Conservation (phyloP, 805 yeast species). For the Teunomyces gatunensis region DNA sequence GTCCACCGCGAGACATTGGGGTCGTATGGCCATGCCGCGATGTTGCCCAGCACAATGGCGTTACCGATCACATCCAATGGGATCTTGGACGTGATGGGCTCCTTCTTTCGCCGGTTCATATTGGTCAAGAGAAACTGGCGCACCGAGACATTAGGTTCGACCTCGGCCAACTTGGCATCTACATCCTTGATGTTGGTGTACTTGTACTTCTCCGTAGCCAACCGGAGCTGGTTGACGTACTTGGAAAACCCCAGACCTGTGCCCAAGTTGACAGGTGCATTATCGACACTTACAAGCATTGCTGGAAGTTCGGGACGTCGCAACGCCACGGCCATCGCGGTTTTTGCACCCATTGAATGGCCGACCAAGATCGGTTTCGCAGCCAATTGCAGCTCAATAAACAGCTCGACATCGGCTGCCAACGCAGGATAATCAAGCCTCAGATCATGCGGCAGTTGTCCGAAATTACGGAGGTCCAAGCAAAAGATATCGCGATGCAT, state of each 20-base stretch:
- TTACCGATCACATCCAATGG: constrained; percentile 72
- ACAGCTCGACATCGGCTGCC: constrained; percentile 81
- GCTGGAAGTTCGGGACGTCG: constrained; percentile 60
- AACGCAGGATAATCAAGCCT: constrained; percentile 77
- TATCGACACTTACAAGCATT: constrained; percentile 76
- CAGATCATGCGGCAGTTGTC: constrained; percentile 76
- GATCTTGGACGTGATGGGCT: constrained; percentile 50
- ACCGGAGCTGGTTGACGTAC: constrained; percentile 62
- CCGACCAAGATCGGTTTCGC: constrained; percentile 65
- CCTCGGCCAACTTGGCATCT: constrained; percentile 55
- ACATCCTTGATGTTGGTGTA: constrained; percentile 62
- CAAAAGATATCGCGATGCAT: constrained; percentile 61
- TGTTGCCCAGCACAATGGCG: constrained; percentile 58
- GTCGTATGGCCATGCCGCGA: constrained; percentile 78
- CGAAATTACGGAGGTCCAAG: constrained; percentile 86
- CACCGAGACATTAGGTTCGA: constrained; percentile 58
- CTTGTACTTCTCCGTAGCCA: constrained; percentile 48
- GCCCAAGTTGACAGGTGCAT: constrained; percentile 75
- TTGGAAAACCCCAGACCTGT: constrained; percentile 56
- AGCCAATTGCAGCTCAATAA: constrained; percentile 48
- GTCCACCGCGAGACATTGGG: constrained; percentile 52
- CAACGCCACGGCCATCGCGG: constrained; percentile 83
- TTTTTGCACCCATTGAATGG: constrained; percentile 92
- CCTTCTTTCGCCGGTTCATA: constrained; percentile 43
- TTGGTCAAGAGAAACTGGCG: constrained; percentile 80